Conservation (phyloP, 495 filamentous ascomycete genomes). For the Penicillium goetzii region DNA sequence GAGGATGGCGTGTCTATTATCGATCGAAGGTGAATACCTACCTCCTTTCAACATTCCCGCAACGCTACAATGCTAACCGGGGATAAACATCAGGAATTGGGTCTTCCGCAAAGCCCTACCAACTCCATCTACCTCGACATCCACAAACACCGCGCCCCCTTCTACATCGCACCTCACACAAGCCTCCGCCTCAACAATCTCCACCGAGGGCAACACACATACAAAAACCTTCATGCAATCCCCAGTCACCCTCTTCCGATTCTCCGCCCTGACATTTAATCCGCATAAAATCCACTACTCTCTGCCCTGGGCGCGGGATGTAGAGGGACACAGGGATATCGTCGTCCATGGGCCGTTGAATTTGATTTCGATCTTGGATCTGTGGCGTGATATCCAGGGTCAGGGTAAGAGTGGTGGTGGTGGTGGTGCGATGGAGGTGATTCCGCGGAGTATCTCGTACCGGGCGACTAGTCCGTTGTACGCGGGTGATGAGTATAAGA, state of each 20-base stretch:
- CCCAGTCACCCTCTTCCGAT: constrained; percentile 65
- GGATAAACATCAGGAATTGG: constrained; percentile 52
- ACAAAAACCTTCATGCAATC: constrained; percentile 56
- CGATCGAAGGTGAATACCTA: constrained; percentile 53
- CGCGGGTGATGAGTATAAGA: constrained; percentile 55
- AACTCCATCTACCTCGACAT: constrained; percentile 24
- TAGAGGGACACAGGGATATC: constrained; percentile 62
- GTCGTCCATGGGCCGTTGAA: constrained; percentile 70
- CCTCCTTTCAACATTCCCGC: background rate
- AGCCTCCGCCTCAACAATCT: constrained; percentile 30
- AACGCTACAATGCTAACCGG: constrained; percentile 6
- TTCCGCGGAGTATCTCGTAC: constrained; percentile 59
- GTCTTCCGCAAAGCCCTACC: constrained; percentile 58
- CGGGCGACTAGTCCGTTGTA: constrained; percentile 64
- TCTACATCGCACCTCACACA: constrained; percentile 29
- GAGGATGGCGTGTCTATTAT: constrained; percentile 53
- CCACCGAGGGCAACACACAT: constrained; percentile 33
- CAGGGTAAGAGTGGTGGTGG: background rate
- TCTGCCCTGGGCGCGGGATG: constrained; percentile 56
- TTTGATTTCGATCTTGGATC: constrained; percentile 63
- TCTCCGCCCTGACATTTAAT: constrained; percentile 75
- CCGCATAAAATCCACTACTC: constrained; percentile 76
- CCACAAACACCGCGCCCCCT: constrained; percentile 6
- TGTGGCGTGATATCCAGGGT: constrained; percentile 58
- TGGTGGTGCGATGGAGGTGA: constrained; percentile 20